A percentile compares a stretch with the other conserved stretches of the same genome.
Conservation (phyloP, 805 yeast genomes). For the Sugiyamaella chiloensis region DNA sequence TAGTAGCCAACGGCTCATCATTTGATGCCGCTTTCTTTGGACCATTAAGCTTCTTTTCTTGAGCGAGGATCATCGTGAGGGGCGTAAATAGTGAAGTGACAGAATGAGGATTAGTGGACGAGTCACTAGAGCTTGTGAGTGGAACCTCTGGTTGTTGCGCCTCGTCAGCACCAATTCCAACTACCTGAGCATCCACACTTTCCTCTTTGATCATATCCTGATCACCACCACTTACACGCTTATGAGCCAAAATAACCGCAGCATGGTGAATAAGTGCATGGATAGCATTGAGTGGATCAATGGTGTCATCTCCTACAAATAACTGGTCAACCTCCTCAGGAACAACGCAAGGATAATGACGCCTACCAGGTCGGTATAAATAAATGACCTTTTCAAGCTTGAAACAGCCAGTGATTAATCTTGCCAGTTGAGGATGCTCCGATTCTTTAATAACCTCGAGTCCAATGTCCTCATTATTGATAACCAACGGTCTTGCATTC, state of each 20-base stretch:
- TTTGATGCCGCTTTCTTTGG: background rate
- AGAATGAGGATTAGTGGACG: background rate
- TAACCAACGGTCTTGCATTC: constrained; percentile 39
- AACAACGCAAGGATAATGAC: constrained; percentile 8
- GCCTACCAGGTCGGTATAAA: constrained; percentile 36
- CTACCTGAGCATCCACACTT: constrained; percentile 13
- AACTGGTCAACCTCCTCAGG: constrained; percentile 29
- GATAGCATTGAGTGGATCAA: constrained; percentile 28
- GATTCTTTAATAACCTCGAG: constrained; percentile 29
- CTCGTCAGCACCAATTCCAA: constrained; percentile 10
- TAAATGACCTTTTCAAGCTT: constrained; percentile 38
- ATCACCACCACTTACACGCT: constrained; percentile 23
- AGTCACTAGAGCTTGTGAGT: background rate
- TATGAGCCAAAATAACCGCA: constrained; percentile 34
- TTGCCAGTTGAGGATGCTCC: constrained; percentile 32
- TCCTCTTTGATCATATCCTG: constrained; percentile 16
- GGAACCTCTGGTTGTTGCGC: background rate
- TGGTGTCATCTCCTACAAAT: constrained; percentile 26
- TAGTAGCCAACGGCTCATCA: background rate
- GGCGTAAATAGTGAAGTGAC: constrained; percentile 16
- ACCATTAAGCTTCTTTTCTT: constrained; percentile 15
- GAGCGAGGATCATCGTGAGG: constrained; percentile 22
- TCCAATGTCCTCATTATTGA: constrained; percentile 41
- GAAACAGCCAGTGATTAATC: constrained; percentile 34
- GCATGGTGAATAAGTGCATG: constrained; percentile 31